Percentiles rank a stretch among this genome's conserved stretches.
Conservation (phyloP, 2,329 filamentous ascomycete species). For the Myriosclerotinia curreyana region DNA sequence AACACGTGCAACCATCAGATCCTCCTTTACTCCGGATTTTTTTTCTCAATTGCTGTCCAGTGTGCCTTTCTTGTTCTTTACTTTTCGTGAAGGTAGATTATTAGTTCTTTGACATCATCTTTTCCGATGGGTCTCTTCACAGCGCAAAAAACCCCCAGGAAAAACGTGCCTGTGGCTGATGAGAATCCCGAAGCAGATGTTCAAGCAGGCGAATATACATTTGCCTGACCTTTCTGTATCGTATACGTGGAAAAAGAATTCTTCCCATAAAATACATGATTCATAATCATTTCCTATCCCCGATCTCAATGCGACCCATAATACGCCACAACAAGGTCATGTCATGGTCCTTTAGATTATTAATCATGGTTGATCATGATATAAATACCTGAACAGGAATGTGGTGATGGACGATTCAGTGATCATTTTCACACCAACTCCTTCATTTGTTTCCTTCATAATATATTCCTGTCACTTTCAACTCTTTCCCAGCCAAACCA, state of each 20-base stretch:
- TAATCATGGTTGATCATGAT: neutral
- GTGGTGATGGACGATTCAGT: neutral
- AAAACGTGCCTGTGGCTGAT: neutral
- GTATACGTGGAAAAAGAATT: neutral
- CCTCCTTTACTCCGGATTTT: neutral
- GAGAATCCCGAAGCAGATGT: neutral
- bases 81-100: neutral
- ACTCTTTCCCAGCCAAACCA: neutral
- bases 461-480: rapidly evolving
- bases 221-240: neutral
- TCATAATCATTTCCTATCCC: neutral
- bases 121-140: rapidly evolving
- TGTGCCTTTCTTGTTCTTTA: neutral
- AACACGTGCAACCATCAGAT: neutral
- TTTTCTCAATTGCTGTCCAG: neutral
- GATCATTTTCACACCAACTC: neutral
- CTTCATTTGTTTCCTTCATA: neutral
- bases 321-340: neutral
- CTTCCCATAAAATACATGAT: neutral
- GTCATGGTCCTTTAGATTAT: neutral
- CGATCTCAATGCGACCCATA: neutral
- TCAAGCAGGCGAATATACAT: neutral
- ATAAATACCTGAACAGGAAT: neutral
- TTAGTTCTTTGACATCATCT: rapidly evolving
- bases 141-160: too few species aligned